Conservation (phyloP, 441 rosid genomes). For the Populus hybrid region DNA sequence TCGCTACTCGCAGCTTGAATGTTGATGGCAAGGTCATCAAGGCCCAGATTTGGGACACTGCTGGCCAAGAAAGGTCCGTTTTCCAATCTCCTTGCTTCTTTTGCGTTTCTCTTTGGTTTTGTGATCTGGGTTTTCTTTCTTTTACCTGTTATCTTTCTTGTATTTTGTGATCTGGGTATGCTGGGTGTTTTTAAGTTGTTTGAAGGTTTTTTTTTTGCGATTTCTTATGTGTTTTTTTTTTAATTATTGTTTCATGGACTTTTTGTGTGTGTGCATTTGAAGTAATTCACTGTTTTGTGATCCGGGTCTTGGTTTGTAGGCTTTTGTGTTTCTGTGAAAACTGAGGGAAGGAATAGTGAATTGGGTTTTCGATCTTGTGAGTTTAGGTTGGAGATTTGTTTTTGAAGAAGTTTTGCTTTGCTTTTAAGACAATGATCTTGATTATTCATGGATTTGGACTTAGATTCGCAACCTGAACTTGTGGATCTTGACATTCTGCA, state of each 20-base stretch:
- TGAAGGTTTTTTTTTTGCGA: not conserved
- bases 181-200: not conserved
- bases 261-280: not conserved
- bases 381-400: constrained; percentile 1
- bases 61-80: not conserved
- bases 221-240: not conserved
- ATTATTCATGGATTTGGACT: not conserved
- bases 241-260: not conserved
- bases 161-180: constrained; percentile 7
- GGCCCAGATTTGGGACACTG: constrained; percentile 96
- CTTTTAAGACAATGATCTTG: not conserved
- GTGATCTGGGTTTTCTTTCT: constrained; percentile 4
- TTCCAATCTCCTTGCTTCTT: not conserved
- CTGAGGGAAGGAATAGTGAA: not conserved
- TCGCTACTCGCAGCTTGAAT: constrained; percentile 14
- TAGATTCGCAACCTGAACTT: constrained; percentile 5
- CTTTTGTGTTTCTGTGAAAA: not conserved
- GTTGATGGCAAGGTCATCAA: constrained; percentile 43
- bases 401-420: not conserved
- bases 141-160: not conserved
- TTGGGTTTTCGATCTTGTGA: constrained; percentile 3
- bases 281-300: not conserved
- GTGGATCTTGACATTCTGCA: constrained; percentile 17
- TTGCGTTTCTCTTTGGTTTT: not conserved
- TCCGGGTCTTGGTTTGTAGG: not conserved